Percentiles rank a stretch among this genome's conserved stretches.
These are phyloP conservation scores for Glonium stellatum DNA, from an alignment of 495 filamentous ascomycete species.

Conservation along the genomic window DNA sequence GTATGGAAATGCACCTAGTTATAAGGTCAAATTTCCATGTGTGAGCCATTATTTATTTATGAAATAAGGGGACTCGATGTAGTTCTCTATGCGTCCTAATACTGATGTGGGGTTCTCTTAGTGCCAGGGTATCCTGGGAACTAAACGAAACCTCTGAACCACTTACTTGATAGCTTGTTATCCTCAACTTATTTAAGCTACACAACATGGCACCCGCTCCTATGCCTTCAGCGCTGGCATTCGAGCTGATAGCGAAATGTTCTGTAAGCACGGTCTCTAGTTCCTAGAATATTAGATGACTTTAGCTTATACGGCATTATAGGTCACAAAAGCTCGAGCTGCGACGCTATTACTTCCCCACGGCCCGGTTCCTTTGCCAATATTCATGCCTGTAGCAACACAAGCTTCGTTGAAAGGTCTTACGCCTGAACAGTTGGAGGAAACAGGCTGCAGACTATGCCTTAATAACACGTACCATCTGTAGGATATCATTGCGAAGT, in stretches of 20 bases:
- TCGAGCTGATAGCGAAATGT: constrained; percentile 74
- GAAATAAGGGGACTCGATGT: no score
- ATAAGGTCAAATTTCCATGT: no score
- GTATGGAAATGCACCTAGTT: no score
- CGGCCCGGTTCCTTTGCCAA: constrained; percentile 78
- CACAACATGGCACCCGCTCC: constrained; percentile 31
- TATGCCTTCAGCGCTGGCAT: constrained; percentile 72
- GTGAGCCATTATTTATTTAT: no score
- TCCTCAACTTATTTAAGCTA: not conserved
- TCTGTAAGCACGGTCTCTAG: constrained; percentile 52
- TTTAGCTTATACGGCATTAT: constrained; percentile 1
- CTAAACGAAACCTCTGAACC: no score
- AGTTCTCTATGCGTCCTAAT: no score
- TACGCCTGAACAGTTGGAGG: constrained; percentile 83
- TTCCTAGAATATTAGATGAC: not conserved
- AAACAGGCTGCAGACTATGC: constrained; percentile 82
- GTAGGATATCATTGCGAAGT: constrained; percentile 10
- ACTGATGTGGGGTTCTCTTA: no score
- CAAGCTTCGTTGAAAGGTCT: constrained; percentile 93
- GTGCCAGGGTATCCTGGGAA: no score
- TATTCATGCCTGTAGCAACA: constrained; percentile 99
- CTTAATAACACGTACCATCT: constrained; percentile 98
- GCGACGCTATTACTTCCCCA: constrained; percentile 83
- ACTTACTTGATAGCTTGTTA: no score
- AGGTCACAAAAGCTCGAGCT: constrained; percentile 96